Conservation (phyloP, 805 yeast genomes). For the Ogataea paraovalis region DNA sequence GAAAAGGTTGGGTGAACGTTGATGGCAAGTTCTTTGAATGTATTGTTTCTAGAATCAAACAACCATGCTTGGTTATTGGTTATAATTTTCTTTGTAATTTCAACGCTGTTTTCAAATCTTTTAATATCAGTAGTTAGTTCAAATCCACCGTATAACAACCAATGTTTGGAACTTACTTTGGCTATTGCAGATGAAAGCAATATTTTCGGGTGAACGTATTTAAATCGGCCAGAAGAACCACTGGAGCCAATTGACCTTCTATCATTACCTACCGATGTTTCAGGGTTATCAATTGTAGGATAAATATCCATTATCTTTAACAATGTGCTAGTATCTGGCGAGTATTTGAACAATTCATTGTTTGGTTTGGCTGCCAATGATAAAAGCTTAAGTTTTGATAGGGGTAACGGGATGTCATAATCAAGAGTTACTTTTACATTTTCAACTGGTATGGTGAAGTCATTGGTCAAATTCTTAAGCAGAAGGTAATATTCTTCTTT, state of each 20-base stretch:
- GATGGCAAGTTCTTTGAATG: conserved; percentile 44
- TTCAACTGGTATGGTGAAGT: conserved; percentile 30
- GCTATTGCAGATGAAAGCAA: conserved; percentile 46
- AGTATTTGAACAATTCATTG: conserved; percentile 33
- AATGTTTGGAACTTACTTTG: conserved; percentile 50
- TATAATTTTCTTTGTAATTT: conserved; percentile 26
- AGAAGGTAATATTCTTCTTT: conserved; percentile 22
- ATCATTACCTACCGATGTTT: conserved; percentile 8
- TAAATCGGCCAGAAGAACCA: not conserved
- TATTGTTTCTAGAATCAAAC: conserved; percentile 48
- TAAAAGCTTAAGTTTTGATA: conserved; percentile 37
- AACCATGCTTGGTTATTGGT: conserved; percentile 51
- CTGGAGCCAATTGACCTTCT: conserved; percentile 1
- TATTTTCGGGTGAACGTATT: conserved; percentile 44
- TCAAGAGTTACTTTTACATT: conserved; percentile 29
- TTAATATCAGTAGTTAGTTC: conserved; percentile 36
- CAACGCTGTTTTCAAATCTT: conserved; percentile 36
- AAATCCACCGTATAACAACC: conserved; percentile 70
- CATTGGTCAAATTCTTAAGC: conserved; percentile 26
- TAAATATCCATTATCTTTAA: conserved; percentile 18
- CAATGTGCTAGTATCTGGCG: conserved; percentile 38
- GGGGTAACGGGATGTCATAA: conserved; percentile 43
- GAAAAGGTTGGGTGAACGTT: conserved; percentile 29
- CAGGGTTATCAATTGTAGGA: not conserved
- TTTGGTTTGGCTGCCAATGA: conserved; percentile 41